Evolutionary conservation across 2,329 filamentous ascomycete species (phyloP), one percentile per base, ranked within the genome.

Genomic region (Penicillium sp.): DNA sequence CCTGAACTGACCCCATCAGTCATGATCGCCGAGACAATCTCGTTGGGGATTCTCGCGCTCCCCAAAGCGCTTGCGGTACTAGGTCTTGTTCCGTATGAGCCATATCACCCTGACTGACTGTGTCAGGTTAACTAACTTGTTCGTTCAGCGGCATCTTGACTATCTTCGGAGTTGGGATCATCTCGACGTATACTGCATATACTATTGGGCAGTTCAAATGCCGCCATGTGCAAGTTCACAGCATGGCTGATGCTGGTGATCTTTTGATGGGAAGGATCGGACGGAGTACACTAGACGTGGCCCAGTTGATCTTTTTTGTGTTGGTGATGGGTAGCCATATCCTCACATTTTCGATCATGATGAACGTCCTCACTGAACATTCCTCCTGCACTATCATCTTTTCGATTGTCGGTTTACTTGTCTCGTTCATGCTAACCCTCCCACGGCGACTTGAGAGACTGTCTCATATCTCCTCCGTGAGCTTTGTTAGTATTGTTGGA

Each of bases 261-360:
- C 72, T 88, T 47, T 76, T 89, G 48, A 75, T 79, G 56, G 87
- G 87, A 18, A 73, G 71, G 8, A 70, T 81, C 26, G 84, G 84
- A 2, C 80, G 83, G 58, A 81, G 84, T 64, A 58, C 88, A 27
- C 74, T 87, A 29, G 84, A 83, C 26, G 70, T 75, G 54, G 84
- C 81, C 58, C 85, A 86, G 60, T 70, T 80, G 5, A 68, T 88
- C 13, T 82, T 88, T 67, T 75, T 89, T 42, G 71, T 86, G 54
- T 86, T 89, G 72, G 80, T 87, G 56, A 83, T 86, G 68, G 85
- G 80, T 30, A 86, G 84, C 14, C 87, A 90, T 70, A 77, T 86
- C 53, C 73, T 89, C 54, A 87, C 84, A 0, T 87, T 87, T 57
- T 80, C 80, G 23, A 85, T 88, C 63, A 85, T 85, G 66, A 81